Evolutionary conservation across 2,329 filamentous ascomycete genomes (phyloP).

Genomic region (Venturia pyrina): DNA sequence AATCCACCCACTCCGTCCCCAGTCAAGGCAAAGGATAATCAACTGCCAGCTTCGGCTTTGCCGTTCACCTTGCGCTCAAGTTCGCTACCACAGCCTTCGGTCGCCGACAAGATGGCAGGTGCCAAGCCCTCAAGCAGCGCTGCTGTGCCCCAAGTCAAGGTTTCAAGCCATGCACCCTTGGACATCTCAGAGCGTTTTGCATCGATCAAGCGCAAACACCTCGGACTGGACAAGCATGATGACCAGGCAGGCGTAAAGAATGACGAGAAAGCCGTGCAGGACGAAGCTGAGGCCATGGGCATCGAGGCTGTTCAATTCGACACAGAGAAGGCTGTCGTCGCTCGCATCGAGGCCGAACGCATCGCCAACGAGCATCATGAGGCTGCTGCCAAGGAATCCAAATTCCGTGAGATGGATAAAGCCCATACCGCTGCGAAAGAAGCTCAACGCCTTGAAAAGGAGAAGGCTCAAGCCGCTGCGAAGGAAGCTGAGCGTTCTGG

Average conservation of each 20-base stretch:
- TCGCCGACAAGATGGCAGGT: background rate
- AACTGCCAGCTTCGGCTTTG: background rate
- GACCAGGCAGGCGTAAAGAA: background rate
- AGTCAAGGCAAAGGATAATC: background rate
- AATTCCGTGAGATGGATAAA: background rate
- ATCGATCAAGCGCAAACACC: background rate
- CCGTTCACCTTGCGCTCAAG: constrained; percentile 7
- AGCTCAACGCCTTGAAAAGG: background rate
- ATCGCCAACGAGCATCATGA: background rate
- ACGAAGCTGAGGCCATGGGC: background rate
- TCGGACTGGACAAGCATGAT: background rate
- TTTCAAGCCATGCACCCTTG: background rate
- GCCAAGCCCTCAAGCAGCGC: constrained; percentile 1
- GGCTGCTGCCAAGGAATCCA: background rate
- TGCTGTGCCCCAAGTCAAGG: background rate
- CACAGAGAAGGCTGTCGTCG: background rate
- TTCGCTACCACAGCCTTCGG: background rate
- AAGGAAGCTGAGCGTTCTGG: no score
- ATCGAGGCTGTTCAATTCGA: background rate
- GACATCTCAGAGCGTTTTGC: background rate
- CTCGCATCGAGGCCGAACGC: background rate
- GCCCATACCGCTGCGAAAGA: background rate
- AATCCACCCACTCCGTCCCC: background rate
- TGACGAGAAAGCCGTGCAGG: background rate
- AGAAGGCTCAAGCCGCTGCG: background rate